Evolutionary conservation across 345 rosid genomes (phyloP).

Genomic region (Barbarea vulgaris): DNA sequence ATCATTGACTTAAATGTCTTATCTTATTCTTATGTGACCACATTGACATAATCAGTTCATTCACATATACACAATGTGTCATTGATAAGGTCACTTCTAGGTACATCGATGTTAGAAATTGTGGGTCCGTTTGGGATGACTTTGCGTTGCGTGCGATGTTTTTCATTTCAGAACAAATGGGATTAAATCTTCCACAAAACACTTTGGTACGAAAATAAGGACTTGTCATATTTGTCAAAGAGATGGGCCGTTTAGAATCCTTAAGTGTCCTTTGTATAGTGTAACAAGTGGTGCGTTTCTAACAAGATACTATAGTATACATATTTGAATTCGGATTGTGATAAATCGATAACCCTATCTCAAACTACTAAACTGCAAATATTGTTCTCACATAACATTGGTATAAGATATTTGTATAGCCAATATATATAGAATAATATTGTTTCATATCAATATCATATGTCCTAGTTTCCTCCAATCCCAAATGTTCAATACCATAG

Average conservation of each 20-base stretch:
- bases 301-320: not conserved
- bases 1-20: not conserved
- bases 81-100: constrained; percentile 18
- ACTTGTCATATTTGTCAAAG: constrained; percentile 4
- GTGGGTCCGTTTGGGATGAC: constrained; percentile 36
- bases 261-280: not conserved
- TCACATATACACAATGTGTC: constrained; percentile 15
- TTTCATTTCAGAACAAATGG: not conserved
- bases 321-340: not conserved
- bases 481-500: not conserved
- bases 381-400: not conserved
- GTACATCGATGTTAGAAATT: constrained; percentile 6
- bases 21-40: constrained; percentile 5
- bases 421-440: not conserved
- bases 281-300: constrained; percentile 7
- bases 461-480: not conserved
- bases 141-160: constrained; percentile 14
- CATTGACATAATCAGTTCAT: not conserved
- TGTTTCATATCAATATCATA: not conserved
- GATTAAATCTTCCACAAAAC: not conserved
- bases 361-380: not conserved
- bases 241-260: not conserved
- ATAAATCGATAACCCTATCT: not conserved
- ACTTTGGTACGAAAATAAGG: not conserved
- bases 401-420: not conserved